phyloP scores from a whole-genome alignment of 805 yeast genomes.

The Zygosaccharomyces rouxii region DNA sequence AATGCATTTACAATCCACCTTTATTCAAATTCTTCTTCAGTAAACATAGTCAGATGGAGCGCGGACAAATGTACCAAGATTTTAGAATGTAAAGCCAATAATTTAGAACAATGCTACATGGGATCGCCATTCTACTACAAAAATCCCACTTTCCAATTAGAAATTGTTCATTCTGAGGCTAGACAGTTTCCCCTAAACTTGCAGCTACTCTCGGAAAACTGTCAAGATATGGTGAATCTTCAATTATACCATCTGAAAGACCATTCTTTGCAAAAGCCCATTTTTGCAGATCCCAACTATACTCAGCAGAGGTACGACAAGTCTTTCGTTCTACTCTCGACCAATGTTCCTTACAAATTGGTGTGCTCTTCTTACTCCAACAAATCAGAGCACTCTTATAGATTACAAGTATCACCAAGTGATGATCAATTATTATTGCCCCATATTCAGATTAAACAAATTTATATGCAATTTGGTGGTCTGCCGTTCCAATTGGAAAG shows the following conservation, averaged over 20 bases:
- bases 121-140: conserved; percentile 14
- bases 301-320: conserved; percentile 10
- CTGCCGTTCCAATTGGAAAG: conserved; percentile 18
- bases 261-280: conserved; percentile 19
- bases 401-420: conserved; percentile 8
- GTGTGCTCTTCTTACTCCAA: conserved; percentile 20
- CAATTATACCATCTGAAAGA: conserved; percentile 26
- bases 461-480: conserved; percentile 23
- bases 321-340: conserved; percentile 15
- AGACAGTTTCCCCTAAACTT: conserved; percentile 16
- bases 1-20: conserved; percentile 24
- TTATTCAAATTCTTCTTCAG: conserved; percentile 12
- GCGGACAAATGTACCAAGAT: not conserved
- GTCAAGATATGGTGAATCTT: conserved; percentile 16
- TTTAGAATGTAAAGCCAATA: conserved; percentile 1
- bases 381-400: conserved; percentile 7
- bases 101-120: not conserved
- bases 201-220: conserved; percentile 14
- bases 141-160: conserved; percentile 25
- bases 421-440: not conserved
- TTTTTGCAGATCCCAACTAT: conserved; percentile 17
- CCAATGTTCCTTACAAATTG: conserved; percentile 22
- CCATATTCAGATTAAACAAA: conserved; percentile 9
- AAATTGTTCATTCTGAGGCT: conserved; percentile 5
- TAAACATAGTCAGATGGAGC: conserved; percentile 9